Base-by-base conservation (phyloP, 2,329 filamentous ascomycete genomes). In the Trichoderma sp. region DNA sequence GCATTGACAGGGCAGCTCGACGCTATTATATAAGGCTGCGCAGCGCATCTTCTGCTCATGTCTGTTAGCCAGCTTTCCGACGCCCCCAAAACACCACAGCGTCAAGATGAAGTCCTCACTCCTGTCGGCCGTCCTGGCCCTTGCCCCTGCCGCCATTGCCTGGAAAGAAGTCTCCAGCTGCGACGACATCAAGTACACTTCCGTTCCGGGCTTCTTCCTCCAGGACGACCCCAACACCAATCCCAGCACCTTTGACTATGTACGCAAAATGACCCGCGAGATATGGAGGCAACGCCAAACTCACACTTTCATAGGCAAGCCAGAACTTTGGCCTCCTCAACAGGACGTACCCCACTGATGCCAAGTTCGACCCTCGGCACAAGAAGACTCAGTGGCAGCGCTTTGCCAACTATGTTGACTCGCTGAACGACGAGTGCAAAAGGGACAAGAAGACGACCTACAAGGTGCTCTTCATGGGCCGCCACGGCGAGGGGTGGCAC, bases 401-500 rank as follows among this genome's bases (percentile, higher is more conserved):
- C n/a, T 90, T 92, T 69, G 80, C 81, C 52, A 77, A 84, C 70
- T 88, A 89, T 73, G 83, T 92, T 32, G 74, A 81, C 24, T 79
- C 81, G 28, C 76, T 92, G 46, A 90, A 90, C 79, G 70, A 71
- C 13, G 73, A 76, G 32, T 77, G 78, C 64, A 63, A 67, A 37
- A 73, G 76, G 4, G 76, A 83, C n/a, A 76, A 77, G 11, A 83
- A 81, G 59, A 83, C 84, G 16, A 79, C 83, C 34, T 92, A 91
- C 81, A 90, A 90, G 74, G 82, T 93, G 11, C 76, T 93, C 34
- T 89, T 89, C 77, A 82, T 91, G 77, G 90, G 87, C 3, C 87
- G 91, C 49, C 91, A 93, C 75, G 91, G 90, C 26, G 85, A 93
- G 77, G 90, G 90, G 14, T 87, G 81, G 73, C 86, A 89, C 71